Percentiles rank a stretch among this genome's conserved stretches.
Evolutionary conservation across 2,329 filamentous ascomycete species (phyloP).

Genomic region (Coniella vitis): DNA sequence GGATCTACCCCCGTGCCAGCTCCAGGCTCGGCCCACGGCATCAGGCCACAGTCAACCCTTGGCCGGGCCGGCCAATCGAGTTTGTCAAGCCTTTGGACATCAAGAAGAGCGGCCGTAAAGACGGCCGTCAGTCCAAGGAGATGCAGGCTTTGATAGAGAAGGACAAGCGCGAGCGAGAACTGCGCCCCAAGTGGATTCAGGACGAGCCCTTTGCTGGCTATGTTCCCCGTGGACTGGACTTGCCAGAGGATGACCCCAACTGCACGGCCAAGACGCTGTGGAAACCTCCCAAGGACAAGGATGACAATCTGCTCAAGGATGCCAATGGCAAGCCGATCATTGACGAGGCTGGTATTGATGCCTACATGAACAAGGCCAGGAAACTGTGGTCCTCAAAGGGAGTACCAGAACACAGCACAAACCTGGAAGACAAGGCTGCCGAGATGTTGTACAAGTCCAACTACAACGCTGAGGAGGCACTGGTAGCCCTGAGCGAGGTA

Average conservation of each 20-base stretch:
- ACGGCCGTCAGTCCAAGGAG: constrained; percentile 73
- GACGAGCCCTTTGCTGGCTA: constrained; percentile 79
- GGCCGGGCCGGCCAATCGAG: constrained; percentile 82
- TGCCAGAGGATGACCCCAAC: constrained; percentile 60
- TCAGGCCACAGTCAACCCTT: constrained; percentile 77
- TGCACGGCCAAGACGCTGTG: constrained; percentile 73
- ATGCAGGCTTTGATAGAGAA: constrained; percentile 71
- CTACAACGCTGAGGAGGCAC: constrained; percentile 64
- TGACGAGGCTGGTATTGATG: constrained; percentile 46
- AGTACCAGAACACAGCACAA: constrained; percentile 71
- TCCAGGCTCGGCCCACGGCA: constrained; percentile 87
- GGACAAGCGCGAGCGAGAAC: constrained; percentile 71
- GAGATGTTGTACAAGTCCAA: constrained; percentile 64
- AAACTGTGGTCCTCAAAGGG: constrained; percentile 57
- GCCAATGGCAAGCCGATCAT: constrained; percentile 25
- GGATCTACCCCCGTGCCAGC: constrained; percentile 92
- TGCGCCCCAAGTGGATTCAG: constrained; percentile 86
- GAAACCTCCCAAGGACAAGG: constrained; percentile 53
- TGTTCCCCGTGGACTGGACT: constrained; percentile 74
- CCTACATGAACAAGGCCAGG: constrained; percentile 68
- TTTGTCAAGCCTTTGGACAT: constrained; percentile 83
- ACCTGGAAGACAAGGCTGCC: constrained; percentile 78
- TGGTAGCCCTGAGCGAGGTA: constrained; percentile 61
- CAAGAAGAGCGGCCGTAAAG: constrained; percentile 76
- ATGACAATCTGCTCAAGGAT: constrained; percentile 6